Evolutionary conservation across 2,329 filamentous ascomycete genomes (phyloP).

Genomic region (Bipolaris victoriae): DNA sequence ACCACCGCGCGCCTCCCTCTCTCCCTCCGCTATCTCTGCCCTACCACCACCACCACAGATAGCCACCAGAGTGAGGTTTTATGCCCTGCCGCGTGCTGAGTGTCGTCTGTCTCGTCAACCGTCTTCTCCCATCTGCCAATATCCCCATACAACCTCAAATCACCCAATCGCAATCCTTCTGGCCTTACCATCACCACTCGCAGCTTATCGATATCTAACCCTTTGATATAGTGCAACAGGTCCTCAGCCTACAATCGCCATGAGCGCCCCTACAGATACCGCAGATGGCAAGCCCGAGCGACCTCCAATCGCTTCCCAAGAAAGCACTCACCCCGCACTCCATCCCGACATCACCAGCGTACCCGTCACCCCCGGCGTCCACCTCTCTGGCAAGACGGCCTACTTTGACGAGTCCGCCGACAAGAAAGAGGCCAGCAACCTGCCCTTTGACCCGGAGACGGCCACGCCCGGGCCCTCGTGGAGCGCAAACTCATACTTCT

Average conservation of each 20-base stretch:
- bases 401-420: slow-evolving; percentile 41
- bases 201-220: slow-evolving; percentile 19
- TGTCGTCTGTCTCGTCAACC: neutral
- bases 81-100: neutral
- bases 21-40: slow-evolving; percentile 2
- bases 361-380: slow-evolving; percentile 53
- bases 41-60: neutral
- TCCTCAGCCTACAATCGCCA: slow-evolving; percentile 21
- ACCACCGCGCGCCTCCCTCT: slow-evolving; percentile 14
- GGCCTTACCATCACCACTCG: neutral
- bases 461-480: slow-evolving; percentile 43
- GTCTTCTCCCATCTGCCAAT: slow-evolving; percentile 13
- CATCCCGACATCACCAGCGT: slow-evolving; percentile 47
- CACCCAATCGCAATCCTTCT: slow-evolving; percentile 5
- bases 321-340: slow-evolving; percentile 49
- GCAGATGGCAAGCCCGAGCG: slow-evolving; percentile 24
- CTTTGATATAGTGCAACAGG: slow-evolving; percentile 33
- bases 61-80: slow-evolving; percentile 15
- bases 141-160: slow-evolving; percentile 4
- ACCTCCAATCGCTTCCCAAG: slow-evolving; percentile 33
- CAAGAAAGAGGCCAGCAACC: slow-evolving; percentile 21
- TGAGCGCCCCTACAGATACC: slow-evolving; percentile 37
- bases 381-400: slow-evolving; percentile 45
- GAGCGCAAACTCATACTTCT: slow-evolving; percentile 48
- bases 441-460: slow-evolving; percentile 41